Evolutionary conservation across 345 rosid genomes (phyloP).

Genomic region (Eucalyptus urophylla): DNA sequence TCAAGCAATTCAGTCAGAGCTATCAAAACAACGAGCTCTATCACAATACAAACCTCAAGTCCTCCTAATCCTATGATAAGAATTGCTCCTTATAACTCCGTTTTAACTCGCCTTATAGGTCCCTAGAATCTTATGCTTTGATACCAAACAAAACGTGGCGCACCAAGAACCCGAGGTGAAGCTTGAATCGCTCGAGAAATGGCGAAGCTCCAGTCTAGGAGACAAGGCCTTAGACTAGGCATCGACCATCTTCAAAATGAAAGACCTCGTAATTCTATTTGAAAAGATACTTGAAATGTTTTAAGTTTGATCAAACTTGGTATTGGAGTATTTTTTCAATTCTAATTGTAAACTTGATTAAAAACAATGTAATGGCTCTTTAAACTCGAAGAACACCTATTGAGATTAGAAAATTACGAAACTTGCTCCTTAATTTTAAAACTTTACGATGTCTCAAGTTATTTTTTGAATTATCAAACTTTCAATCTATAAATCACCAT

Average conservation of each 20-base stretch:
- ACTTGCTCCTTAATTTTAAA: neutral
- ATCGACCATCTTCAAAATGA: neutral
- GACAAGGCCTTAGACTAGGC: neutral
- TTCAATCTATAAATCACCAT: neutral
- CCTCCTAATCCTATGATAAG: neutral
- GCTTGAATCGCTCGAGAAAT: neutral
- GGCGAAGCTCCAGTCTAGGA: neutral
- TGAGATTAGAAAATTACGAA: neutral
- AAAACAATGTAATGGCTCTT: neutral
- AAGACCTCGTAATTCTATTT: neutral
- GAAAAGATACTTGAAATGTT: neutral
- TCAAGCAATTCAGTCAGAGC: neutral
- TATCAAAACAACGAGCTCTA: neutral
- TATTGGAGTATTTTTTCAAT: neutral
- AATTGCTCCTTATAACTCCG: neutral
- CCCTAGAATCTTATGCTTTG: neutral
- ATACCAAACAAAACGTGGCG: neutral
- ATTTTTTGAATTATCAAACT: neutral
- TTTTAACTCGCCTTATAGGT: neutral
- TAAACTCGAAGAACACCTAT: neutral
- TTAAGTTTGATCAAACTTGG: neutral
- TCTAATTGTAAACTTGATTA: neutral
- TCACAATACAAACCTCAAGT: neutral
- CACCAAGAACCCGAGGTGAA: neutral
- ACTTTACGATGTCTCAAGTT: neutral